Evolutionary conservation across 2,329 filamentous ascomycete species (phyloP).

Genomic region (Akanthomyces muscarius): DNA sequence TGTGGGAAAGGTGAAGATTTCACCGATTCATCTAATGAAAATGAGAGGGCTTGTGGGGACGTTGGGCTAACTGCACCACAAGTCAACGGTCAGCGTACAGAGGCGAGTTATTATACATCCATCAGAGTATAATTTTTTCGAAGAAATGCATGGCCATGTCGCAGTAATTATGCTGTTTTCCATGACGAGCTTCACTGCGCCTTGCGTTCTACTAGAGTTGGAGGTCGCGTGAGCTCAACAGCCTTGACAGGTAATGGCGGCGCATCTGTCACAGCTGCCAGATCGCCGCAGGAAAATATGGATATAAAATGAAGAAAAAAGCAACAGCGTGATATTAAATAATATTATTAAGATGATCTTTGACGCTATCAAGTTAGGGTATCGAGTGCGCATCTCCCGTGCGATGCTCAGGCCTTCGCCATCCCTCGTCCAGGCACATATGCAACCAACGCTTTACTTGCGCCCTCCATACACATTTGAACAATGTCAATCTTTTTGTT

Average conservation of each 20-base stretch:
- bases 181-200: background rate
- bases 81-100: background rate
- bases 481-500: constrained; percentile 64
- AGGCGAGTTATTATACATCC: background rate
- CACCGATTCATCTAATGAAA: background rate
- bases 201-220: too few species aligned
- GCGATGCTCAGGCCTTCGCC: background rate
- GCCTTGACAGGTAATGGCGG: too few species aligned
- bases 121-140: background rate
- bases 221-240: background rate
- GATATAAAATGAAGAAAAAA: background rate
- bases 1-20: constrained; percentile 14
- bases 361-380: background rate
- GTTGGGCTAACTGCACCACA: background rate
- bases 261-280: background rate
- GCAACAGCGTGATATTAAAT: too few species aligned
- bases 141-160: too few species aligned
- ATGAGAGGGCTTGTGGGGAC: constrained; percentile 14
- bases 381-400: background rate
- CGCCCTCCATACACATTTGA: constrained; percentile 88
- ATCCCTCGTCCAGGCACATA: constrained; percentile 46
- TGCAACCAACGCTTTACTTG: constrained; percentile 76
- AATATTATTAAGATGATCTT: background rate
- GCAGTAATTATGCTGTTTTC: background rate
- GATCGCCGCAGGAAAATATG: background rate